Evolutionary conservation across 106 monocot species (phyloP), one percentile per base, ranked within the genome.

Genomic region (Dendrobium huoshanense): DNA sequence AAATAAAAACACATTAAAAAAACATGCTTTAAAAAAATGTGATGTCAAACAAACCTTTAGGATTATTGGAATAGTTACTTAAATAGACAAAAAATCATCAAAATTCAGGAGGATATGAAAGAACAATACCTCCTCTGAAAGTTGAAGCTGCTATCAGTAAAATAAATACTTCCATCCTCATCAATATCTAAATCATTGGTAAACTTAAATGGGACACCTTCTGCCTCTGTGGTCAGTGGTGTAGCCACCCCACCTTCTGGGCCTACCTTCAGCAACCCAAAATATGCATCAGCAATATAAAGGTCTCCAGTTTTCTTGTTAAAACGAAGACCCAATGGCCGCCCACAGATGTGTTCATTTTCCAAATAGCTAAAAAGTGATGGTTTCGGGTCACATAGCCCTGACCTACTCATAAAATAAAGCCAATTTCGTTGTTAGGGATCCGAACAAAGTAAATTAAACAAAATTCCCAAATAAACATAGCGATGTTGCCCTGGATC

Each of bases 241-340:
- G 78, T 85, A 22, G 92, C 92, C 77, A 88, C 42, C 2, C 92
- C 92, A 33, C 92, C 92, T 78, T 85, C 86, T 24, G 90, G 83
- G 4, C 92, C 92, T 7, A 93, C 92, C 73, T 88, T 90, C 47
- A 90, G 58, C 48, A 90, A 40, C 11, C 92, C 92, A 79, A 90
- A 86, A 73, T 93, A 93, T 40, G 92, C 92, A 76, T 93, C 92
- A 5, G 92, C 92, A 44, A 93, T 90, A 75, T 93, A 93, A 56
- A 93, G 40, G 16, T 93, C 88, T 31, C 92, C 92, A 8, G 82
- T 89, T 72, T 85, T 87, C 80, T 83, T 86, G 79, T 81, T 67
- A 55, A 93, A 93, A 2, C 92, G 84, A 58, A 93, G 81, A 31
- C 93, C 93, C 67, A 86, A 11, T 37, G 80, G 83, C 27, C 91